Evolutionary conservation across 2,329 filamentous ascomycete species (phyloP).

Genomic region (Pseudogymnoascus pannorum): DNA sequence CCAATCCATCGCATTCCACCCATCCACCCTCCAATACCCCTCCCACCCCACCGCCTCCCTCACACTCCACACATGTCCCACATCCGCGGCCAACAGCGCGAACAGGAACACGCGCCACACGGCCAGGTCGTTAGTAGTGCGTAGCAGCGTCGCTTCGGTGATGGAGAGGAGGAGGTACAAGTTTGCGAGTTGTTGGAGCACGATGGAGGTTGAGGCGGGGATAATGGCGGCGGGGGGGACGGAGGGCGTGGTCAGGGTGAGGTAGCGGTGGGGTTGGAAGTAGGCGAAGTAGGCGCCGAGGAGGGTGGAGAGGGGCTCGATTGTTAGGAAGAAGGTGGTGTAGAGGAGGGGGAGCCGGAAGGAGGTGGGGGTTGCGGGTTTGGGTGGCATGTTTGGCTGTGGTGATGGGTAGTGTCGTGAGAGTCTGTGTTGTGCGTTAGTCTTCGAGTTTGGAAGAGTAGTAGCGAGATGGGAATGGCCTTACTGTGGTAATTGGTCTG

Average conservation of each 20-base stretch:
- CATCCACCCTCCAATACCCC: slow-evolving; percentile 48
- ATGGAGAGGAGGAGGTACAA: slow-evolving; percentile 70
- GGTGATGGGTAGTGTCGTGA: slow-evolving; percentile 15
- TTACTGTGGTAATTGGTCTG: not conserved
- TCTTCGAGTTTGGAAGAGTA: not conserved
- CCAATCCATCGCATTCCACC: slow-evolving; percentile 62
- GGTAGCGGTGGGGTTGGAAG: slow-evolving; percentile 48
- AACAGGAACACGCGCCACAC: slow-evolving; percentile 66
- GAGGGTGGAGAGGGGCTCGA: slow-evolving; percentile 55
- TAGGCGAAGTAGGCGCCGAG: slow-evolving; percentile 46
- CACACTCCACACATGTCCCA: slow-evolving; percentile 67
- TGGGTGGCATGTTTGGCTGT: slow-evolving; percentile 23
- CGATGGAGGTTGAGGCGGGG: slow-evolving; percentile 56
- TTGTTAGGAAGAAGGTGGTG: slow-evolving; percentile 65
- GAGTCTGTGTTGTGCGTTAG: slow-evolving; percentile 9
- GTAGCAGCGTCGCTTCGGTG: slow-evolving; percentile 69
- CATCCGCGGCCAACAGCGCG: slow-evolving; percentile 64
- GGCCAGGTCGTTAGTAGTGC: slow-evolving; percentile 56
- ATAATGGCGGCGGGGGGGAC: slow-evolving; percentile 27
- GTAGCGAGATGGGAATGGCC: not conserved
- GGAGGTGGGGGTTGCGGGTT: not conserved
- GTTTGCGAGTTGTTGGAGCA: slow-evolving; percentile 68
- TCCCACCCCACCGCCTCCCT: slow-evolving; percentile 43
- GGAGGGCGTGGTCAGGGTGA: slow-evolving; percentile 45
- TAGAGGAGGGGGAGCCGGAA: slow-evolving; percentile 54